Base-by-base conservation (phyloP, 306 rosid genomes). In the Lathyrus aphaca region DNA sequence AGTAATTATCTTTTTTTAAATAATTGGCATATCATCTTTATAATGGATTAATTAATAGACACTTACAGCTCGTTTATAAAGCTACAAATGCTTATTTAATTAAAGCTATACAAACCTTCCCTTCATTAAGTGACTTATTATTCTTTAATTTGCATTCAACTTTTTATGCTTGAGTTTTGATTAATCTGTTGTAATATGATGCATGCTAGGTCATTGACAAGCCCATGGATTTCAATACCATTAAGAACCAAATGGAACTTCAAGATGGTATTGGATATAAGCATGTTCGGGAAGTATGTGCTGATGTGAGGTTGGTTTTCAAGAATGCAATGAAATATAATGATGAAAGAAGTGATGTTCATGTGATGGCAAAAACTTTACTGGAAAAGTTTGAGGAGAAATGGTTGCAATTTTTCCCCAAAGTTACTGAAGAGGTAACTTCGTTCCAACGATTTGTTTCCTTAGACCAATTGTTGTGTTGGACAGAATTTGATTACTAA, bases 191-290 rank as follows among this genome's bases (percentile, higher is more conserved):
- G 40, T 53, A 65, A 58, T 50, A 40, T 77, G 75, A 42, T 58
- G 39, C 55, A 45, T 80, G 45, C 40, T 82, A 92, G 98, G 89
- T 90, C 59, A 93, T 93, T 79, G 94, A 93, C 85, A 93, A 90
- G 82, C 97, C 98, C 66, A 93, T 93, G 98, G 98, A 93, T 82
- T 90, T 93, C 71, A 78, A 87, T 66, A 90, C 98, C 5, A 85
- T 90, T 44, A 90, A 86, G 79, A 93, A 93, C 76, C 98, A 90
- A 79, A 90, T 90, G 93, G 97, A 90, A 58, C 86, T 87, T 51
- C 86, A 85, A 70, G 96, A 90, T 78, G 94, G 94, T 61, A 85
- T 96, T 60, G 94, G 91, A 64, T 93, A 93, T 80, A 93, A 84
- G 82, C 84, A 93, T 64, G 87, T 93, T 29, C 80, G 91, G 42